phyloP scores from a whole-genome alignment of 306 rosid genomes.

The Cucurbita maxima region DNA sequence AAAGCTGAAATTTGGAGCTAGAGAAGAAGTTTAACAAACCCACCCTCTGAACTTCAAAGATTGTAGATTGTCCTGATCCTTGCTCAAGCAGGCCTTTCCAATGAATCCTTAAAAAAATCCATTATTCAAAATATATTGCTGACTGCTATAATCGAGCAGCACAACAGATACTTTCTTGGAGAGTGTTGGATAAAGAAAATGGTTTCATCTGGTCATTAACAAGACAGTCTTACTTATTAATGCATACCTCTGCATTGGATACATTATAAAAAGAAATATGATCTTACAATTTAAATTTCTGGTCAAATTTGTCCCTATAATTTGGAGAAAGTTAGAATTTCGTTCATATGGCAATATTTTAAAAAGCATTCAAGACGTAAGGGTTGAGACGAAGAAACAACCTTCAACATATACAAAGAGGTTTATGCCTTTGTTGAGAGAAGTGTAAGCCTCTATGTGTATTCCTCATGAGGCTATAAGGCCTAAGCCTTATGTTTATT shows the following conservation, averaged over 20 bases:
- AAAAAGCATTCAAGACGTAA: no score
- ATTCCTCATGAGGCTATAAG: no score
- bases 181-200: neutral
- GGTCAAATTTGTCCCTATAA: no score
- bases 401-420: no score
- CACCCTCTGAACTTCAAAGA: neutral
- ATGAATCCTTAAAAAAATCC: neutral
- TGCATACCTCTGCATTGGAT: neutral
- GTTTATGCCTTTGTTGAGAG: no score
- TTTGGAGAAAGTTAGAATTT: no score
- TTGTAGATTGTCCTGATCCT: neutral
- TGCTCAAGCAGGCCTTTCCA: neutral
- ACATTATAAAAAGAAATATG: neutral
- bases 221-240: neutral
- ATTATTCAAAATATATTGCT: neutral
- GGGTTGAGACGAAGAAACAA: no score
- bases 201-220: neutral
- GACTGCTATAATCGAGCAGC: neutral
- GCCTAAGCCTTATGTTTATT: no score
- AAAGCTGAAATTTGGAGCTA: neutral
- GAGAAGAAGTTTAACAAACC: neutral
- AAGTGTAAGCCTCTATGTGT: no score
- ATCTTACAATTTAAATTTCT: neutral
- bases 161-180: neutral
- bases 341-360: no score